Evolutionary conservation across 2,329 filamentous ascomycete species (phyloP), one percentile per base, ranked within the genome.

Genomic region (Penicillium fuscoglaucum): DNA sequence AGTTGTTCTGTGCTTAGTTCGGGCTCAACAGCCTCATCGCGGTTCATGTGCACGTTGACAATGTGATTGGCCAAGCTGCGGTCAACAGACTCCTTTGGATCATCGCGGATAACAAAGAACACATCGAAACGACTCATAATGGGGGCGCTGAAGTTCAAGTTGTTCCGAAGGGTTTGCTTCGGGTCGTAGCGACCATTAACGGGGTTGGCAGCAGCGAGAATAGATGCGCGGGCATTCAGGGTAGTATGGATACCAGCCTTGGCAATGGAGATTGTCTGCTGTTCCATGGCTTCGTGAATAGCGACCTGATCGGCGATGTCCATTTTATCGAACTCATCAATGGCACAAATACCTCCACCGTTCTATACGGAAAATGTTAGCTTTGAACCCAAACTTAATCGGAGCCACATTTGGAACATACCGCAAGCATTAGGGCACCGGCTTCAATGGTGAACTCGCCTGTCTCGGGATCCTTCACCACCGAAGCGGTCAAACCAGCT

Each of bases 271-370:
- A 99, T 99, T 6, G 95, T 99, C 78, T 99, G 95, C 80, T 99
- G 95, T 84, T 99, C 95, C 95, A 99, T 99, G 59, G 95, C 95
- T 86, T 99, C 95, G 84, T 99, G 95, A 70, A 99, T 99, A 65
- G 95, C 95, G 55, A 99, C 95, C 79, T 99, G 95, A 74, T 99
- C 95, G 52, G 81, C 87, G 61, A 99, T 90, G 70, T 99, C 95
- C 95, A 99, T 99, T 81, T 99, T 99, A 85, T 99, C 95, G 68
- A 99, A 99, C 74, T 99, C 95, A 72, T 99, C 95, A 73, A 99
- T 99, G 59, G 92, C 93, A 76, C 95, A 99, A 68, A 98, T 96
- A 54, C 95, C 95, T 66, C 96, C 97, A 70, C 98, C 86, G 41
- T 78, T 78, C 74, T 77, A 51, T 1, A 41, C n/a, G 13, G 24